These are phyloP conservation scores for Mucor sp. DNA, from an alignment of 371 early-diverging fungal species.

Conservation along the genomic window DNA sequence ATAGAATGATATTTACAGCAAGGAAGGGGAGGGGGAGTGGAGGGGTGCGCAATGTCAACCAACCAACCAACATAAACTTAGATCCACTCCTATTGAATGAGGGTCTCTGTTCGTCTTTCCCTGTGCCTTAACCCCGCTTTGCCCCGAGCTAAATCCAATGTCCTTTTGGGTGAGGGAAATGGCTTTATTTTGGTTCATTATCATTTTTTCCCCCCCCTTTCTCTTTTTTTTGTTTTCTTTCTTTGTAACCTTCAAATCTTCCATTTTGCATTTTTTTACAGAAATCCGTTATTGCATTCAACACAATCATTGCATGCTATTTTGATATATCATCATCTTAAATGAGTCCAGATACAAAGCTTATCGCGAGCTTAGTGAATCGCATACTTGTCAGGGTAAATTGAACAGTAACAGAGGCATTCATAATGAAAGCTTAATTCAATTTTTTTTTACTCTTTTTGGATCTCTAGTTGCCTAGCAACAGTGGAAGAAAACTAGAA, in stretches of 20 bases:
- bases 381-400: slow-evolving; percentile 40
- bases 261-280: background rate
- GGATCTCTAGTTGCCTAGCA: slow-evolving; percentile 53
- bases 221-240: background rate
- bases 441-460: background rate
- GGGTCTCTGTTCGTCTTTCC: background rate
- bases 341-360: slow-evolving; percentile 47
- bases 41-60: background rate
- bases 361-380: slow-evolving; percentile 46
- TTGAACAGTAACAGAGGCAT: background rate
- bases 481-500: slow-evolving; percentile 57
- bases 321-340: slow-evolving; percentile 4
- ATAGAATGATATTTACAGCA: background rate
- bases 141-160: background rate
- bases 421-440: slow-evolving; percentile 1
- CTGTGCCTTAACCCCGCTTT: slow-evolving; percentile 1
- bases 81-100: background rate
- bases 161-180: background rate
- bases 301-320: slow-evolving; percentile 1
- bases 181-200: background rate
- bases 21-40: background rate
- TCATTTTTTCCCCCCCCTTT: background rate
- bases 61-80: background rate
- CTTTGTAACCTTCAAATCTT: slow-evolving; percentile 4
- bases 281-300: background rate